A percentile compares a stretch with the other conserved stretches of the same genome.
These are phyloP conservation scores for Xylaria polymorpha DNA, from an alignment of 2,329 filamentous ascomycete species.

Conservation along the genomic window DNA sequence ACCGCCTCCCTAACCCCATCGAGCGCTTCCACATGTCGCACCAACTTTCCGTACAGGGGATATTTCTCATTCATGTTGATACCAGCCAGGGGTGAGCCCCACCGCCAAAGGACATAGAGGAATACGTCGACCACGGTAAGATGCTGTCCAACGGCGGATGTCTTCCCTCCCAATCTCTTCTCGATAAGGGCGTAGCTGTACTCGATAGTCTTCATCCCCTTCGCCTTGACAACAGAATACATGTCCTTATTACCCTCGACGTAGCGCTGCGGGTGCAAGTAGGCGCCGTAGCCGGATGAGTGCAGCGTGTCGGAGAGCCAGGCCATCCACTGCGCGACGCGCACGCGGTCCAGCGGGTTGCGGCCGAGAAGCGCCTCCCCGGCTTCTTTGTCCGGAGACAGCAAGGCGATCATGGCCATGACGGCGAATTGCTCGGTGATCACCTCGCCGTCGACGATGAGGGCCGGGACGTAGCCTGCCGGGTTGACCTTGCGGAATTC, in stretches of 20 bases:
- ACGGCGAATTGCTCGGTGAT: slow-evolving; percentile 53
- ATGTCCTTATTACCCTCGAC: slow-evolving; percentile 36
- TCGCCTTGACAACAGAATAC: slow-evolving; percentile 34
- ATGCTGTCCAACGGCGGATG: slow-evolving; percentile 39
- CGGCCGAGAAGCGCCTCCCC: slow-evolving; percentile 43
- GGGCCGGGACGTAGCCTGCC: slow-evolving; percentile 49
- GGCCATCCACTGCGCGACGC: slow-evolving; percentile 49
- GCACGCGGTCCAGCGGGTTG: slow-evolving; percentile 40
- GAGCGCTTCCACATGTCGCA: slow-evolving; percentile 35
- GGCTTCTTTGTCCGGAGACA: slow-evolving; percentile 34
- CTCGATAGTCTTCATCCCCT: slow-evolving; percentile 34
- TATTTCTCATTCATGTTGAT: slow-evolving; percentile 37
- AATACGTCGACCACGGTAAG: slow-evolving; percentile 45
- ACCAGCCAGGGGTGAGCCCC: slow-evolving; percentile 25
- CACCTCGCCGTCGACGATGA: slow-evolving; percentile 46
- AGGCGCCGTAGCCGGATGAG: slow-evolving; percentile 45
- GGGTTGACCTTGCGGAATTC: slow-evolving; percentile 50
- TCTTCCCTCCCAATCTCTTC: slow-evolving; percentile 24
- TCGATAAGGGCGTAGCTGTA: slow-evolving; percentile 41
- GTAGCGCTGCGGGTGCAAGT: slow-evolving; percentile 47
- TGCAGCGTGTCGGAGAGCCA: slow-evolving; percentile 52
- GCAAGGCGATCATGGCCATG: slow-evolving; percentile 49
- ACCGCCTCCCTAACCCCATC: slow-evolving; percentile 31
- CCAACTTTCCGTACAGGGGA: slow-evolving; percentile 34
- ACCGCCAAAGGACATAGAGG: slow-evolving; percentile 42